These are phyloP conservation scores for Viola pubescens DNA, from an alignment of 441 rosid genomes.

Conservation along the genomic window DNA sequence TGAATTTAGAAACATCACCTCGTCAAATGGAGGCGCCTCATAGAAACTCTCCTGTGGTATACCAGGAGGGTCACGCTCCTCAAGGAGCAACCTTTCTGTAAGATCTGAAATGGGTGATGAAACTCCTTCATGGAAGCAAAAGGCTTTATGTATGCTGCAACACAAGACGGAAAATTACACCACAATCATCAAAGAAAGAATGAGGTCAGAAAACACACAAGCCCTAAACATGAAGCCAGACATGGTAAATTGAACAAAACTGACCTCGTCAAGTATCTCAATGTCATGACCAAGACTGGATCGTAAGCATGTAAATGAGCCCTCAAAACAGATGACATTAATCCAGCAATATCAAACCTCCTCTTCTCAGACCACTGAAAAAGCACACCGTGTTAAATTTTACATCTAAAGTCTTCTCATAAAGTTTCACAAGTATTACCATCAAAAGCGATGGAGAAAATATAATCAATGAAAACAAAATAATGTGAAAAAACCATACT, in stretches of 20 bases:
- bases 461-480: not conserved
- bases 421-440: not conserved
- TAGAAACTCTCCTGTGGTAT: constrained; percentile 55
- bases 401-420: constrained; percentile 2
- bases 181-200: constrained; percentile 1
- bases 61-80: constrained; percentile 76
- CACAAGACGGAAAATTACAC: constrained; percentile 16
- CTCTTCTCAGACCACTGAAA: constrained; percentile 86
- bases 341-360: constrained; percentile 85
- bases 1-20: constrained; percentile 37
- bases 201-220: not conserved
- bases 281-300: constrained; percentile 71
- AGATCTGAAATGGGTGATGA: constrained; percentile 80
- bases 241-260: constrained; percentile 2
- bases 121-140: constrained; percentile 71
- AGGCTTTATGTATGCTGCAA: constrained; percentile 77
- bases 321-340: constrained; percentile 76
- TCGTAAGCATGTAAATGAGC: constrained; percentile 83
- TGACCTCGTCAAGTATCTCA: constrained; percentile 83
- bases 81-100: constrained; percentile 72
- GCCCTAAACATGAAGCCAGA: not conserved
- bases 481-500: too few species aligned
- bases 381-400: constrained; percentile 13
- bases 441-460: not conserved
- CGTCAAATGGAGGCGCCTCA: constrained; percentile 87